Conservation (phyloP, 176 grass and related monocot genomes). For the Hsuehochloa calcarea region DNA sequence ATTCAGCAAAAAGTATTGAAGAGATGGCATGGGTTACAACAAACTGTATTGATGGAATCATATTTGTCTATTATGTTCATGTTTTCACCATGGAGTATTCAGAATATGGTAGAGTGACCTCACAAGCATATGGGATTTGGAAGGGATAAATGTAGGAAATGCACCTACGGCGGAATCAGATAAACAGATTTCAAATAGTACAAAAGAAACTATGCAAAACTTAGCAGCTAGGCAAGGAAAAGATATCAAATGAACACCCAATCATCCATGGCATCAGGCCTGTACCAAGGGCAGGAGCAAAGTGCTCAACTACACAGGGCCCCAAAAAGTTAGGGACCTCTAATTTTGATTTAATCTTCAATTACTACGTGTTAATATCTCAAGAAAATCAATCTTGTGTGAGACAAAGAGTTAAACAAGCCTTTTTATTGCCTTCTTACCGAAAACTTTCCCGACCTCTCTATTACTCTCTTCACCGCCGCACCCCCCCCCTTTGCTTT, state of each 20-base stretch:
- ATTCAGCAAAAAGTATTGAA: constrained; percentile 4
- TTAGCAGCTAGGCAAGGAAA: constrained; percentile 17
- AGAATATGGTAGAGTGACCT: constrained; percentile 6
- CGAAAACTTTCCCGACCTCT: no score
- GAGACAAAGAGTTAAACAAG: no score
- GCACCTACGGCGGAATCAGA: neutral
- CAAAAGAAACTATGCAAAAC: constrained; percentile 3
- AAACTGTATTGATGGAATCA: constrained; percentile 15
- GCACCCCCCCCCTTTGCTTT: no score
- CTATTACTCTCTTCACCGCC: no score
- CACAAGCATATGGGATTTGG: neutral
- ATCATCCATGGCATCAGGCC: neutral
- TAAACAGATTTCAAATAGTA: constrained; percentile 22
- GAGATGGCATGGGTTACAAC: neutral
- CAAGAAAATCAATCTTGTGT: no score
- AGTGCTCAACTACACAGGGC: no score
- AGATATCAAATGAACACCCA: neutral
- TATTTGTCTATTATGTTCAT: neutral
- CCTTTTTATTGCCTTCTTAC: no score
- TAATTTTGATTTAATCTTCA: no score
- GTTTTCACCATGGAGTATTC: constrained; percentile 9
- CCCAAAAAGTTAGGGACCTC: no score
- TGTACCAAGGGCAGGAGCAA: no score
- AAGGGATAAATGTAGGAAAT: constrained; percentile 21
- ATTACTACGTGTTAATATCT: no score